Evolutionary conservation across 1,284 basidiomycete species (phyloP), one percentile per base, ranked within the genome.

Genomic region (Caloboletus inedulis): DNA sequence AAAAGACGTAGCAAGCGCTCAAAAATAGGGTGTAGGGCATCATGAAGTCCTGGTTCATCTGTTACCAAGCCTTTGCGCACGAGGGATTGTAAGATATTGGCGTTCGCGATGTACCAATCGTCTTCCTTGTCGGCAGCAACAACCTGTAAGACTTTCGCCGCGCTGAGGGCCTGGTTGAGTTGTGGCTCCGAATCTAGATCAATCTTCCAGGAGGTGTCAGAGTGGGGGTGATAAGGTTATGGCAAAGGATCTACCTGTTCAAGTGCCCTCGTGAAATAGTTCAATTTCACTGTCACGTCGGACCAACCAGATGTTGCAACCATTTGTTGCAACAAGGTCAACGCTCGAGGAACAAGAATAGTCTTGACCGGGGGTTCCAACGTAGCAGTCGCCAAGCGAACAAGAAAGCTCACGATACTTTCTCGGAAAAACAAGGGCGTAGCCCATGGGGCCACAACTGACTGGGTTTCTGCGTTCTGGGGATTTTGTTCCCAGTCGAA

Each of bases 221-320:
- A 55, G 51, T 14, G 29, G 4, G 10, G 27, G 41, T 18, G 30
- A 33, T 18, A 25, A 41, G 41, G 25, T 52, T 13, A 42, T 3
- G 25, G 33, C 12, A 34, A 41, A 51, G 18, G 10, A 71, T 79
- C 59, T 62, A 91, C 93, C 76, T 87, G 84, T 59, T 90, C 87
- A 45, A 98, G 79, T 1, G 88, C 80, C 42, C 91, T 80, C 52
- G 87, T 82, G 73, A 98, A 97, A 71, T 88, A 97, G 48, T 87
- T 84, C 41, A 98, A 74, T 60, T 98, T 97, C 57, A 98, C 87
- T 10, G 89, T 90, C 14, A 98, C 93, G 64, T 96, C 94, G n/a
- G 81, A 85, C 89, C 97, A 94, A 16, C 93, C 93, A 47, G 81
- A 83, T 1, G 89, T 84, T 2, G 87, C 84, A 25, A 95, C 80